A percentile compares a stretch with the other conserved stretches of the same genome.
Evolutionary conservation across 805 yeast genomes (phyloP).

Genomic region (Kluyveromyces starmeri): DNA sequence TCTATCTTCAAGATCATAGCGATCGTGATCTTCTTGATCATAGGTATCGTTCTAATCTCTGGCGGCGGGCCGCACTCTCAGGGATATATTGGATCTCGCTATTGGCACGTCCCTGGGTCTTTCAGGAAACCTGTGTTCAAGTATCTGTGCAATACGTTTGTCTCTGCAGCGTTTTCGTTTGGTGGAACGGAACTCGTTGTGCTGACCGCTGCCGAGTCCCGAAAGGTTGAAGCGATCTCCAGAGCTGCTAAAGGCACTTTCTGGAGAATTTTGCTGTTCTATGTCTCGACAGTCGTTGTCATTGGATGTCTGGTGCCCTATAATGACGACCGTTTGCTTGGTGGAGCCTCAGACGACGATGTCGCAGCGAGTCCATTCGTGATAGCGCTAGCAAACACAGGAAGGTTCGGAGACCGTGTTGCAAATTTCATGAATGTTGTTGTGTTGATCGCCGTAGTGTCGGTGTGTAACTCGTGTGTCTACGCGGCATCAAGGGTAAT

Average conservation of each 20-base stretch:
- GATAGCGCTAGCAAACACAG: constrained; percentile 56
- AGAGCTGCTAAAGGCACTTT: constrained; percentile 46
- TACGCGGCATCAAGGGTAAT: constrained; percentile 61
- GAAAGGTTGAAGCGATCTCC: constrained; percentile 39
- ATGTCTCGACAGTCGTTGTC: constrained; percentile 34
- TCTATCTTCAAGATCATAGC: constrained; percentile 41
- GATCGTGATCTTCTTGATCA: constrained; percentile 43
- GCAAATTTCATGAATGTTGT: constrained; percentile 62
- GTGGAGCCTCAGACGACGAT: constrained; percentile 41
- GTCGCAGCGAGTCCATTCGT: constrained; percentile 73
- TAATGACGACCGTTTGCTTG: constrained; percentile 31
- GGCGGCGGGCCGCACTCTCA: constrained; percentile 39
- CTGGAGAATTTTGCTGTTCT: constrained; percentile 45
- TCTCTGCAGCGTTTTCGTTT: constrained; percentile 47
- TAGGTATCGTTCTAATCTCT: constrained; percentile 40
- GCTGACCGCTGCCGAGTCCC: constrained; percentile 41
- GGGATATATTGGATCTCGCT: constrained; percentile 36
- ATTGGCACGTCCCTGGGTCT: constrained; percentile 52
- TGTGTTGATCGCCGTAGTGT: constrained; percentile 53
- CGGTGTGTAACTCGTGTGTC: constrained; percentile 65
- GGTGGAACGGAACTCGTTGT: constrained; percentile 46
- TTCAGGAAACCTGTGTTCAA: constrained; percentile 43
- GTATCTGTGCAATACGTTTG: constrained; percentile 44
- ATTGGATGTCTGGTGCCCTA: constrained; percentile 41
- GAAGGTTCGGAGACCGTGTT: constrained; percentile 41